Evolutionary conservation across 1,139 yeast genomes (phyloP).

Genomic region (Scheffersomyces insectosa): DNA sequence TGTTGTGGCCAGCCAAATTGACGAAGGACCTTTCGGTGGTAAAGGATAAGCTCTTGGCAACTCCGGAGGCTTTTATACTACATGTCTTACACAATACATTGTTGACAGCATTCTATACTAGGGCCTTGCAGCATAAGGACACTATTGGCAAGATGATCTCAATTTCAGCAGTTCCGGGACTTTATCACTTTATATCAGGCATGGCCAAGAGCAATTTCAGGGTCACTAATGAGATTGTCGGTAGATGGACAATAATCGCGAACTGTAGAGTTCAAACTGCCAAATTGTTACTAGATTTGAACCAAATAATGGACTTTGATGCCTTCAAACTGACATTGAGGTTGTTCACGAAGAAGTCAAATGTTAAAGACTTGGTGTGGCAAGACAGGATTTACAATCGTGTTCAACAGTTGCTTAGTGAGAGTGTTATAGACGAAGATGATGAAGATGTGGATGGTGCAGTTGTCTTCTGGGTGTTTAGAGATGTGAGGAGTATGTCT

Average conservation of each 20-base stretch:
- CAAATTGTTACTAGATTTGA: slow-evolving; percentile 10
- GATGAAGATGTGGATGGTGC: slow-evolving; percentile 24
- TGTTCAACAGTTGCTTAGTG: slow-evolving; percentile 10
- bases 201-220: slow-evolving; percentile 24
- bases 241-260: slow-evolving; percentile 20
- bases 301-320: slow-evolving; percentile 22
- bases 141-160: slow-evolving; percentile 16
- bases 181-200: slow-evolving; percentile 22
- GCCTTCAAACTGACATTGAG: slow-evolving; percentile 3
- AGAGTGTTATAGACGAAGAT: slow-evolving; percentile 6
- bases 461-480: slow-evolving; percentile 24
- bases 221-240: slow-evolving; percentile 16
- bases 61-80: slow-evolving; percentile 21
- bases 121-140: slow-evolving; percentile 12
- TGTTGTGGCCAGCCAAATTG: slow-evolving; percentile 25
- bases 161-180: slow-evolving; percentile 22
- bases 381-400: slow-evolving; percentile 10
- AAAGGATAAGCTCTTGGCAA: slow-evolving; percentile 19
- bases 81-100: slow-evolving; percentile 23
- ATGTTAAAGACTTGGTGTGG: slow-evolving; percentile 9
- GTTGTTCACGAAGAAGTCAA: slow-evolving; percentile 11
- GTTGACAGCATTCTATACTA: slow-evolving; percentile 17
- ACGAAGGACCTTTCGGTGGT: slow-evolving; percentile 21
- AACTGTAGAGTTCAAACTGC: slow-evolving; percentile 19
- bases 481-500: slow-evolving; percentile 25